phyloP scores from a whole-genome alignment of 148 eudicot genomes.

The Rhododendron ferrugineum region DNA sequence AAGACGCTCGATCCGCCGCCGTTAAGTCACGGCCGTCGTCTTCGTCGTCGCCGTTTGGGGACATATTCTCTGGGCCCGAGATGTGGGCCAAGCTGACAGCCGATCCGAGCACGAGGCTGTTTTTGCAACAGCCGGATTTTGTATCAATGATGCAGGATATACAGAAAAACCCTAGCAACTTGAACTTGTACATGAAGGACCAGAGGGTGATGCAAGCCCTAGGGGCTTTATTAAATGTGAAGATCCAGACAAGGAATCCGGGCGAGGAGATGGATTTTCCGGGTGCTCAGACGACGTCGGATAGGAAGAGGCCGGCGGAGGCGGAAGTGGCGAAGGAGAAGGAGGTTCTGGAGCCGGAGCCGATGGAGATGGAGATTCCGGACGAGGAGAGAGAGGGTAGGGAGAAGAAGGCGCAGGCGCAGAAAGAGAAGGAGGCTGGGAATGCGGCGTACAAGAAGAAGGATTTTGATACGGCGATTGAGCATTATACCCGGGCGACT shows the following conservation, averaged over 20 bases:
- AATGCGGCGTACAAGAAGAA: slow-evolving; percentile 94
- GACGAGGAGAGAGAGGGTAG: slow-evolving; percentile 57
- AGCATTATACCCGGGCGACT: slow-evolving; percentile 53
- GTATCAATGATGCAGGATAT: slow-evolving; percentile 83
- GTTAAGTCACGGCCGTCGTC: slow-evolving; percentile 3
- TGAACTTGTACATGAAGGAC: slow-evolving; percentile 85
- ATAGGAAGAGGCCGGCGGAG: slow-evolving; percentile 38
- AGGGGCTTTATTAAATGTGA: slow-evolving; percentile 68
- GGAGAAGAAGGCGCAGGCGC: slow-evolving; percentile 57
- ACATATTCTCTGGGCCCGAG: slow-evolving; percentile 84
- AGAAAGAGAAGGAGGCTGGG: slow-evolving; percentile 87
- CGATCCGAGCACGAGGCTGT: slow-evolving; percentile 60
- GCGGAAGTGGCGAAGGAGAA: slow-evolving; percentile 39
- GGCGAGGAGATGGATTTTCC: slow-evolving; percentile 28
- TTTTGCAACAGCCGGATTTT: slow-evolving; percentile 69
- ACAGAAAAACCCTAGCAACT: slow-evolving; percentile 71
- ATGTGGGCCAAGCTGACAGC: slow-evolving; percentile 91
- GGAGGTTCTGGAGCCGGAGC: slow-evolving; percentile 33
- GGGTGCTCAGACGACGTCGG: slow-evolving; percentile 13
- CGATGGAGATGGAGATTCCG: slow-evolving; percentile 36
- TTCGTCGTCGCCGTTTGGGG: slow-evolving; percentile 55
- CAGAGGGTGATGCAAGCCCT: slow-evolving; percentile 92
- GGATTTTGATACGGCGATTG: slow-evolving; percentile 77
- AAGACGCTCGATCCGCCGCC: slow-evolving; percentile 52
- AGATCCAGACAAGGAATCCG: slow-evolving; percentile 33